These are phyloP conservation scores for Plasmodium billcollinsi DNA, from an alignment of 169 alveolate species.

Conservation along the genomic window DNA sequence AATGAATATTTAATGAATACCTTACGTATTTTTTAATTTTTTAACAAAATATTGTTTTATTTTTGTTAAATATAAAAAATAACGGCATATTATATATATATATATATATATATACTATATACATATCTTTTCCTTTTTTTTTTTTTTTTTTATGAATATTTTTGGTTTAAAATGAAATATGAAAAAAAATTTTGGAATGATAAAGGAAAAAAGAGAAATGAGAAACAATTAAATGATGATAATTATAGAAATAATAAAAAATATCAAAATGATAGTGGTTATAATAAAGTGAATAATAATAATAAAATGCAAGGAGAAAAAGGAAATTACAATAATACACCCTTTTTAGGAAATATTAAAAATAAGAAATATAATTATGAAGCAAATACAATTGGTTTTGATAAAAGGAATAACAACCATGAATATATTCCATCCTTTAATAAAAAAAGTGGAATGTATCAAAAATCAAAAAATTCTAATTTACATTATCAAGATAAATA, in stretches of 20 bases:
- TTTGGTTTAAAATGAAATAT: slow-evolving; percentile 60
- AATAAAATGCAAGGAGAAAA: slow-evolving; percentile 8
- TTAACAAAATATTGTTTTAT: too few relatives aligned
- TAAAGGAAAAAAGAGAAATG: slow-evolving; percentile 39
- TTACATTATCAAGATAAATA: slow-evolving; percentile 11
- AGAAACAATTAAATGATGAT: slow-evolving; percentile 13
- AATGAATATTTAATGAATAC: too few relatives aligned
- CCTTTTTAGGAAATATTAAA: slow-evolving; percentile 19
- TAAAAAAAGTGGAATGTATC: slow-evolving; percentile 14
- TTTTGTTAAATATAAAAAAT: too few relatives aligned
- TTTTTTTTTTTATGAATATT: slow-evolving; percentile 4
- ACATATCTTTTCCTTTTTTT: not conserved
- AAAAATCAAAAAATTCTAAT: slow-evolving; percentile 13
- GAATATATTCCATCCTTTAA: slow-evolving; percentile 6
- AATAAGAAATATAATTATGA: slow-evolving; percentile 22
- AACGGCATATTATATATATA: too few relatives aligned
- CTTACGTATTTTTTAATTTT: too few relatives aligned
- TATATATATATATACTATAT: too few relatives aligned
- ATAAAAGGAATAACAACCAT: slow-evolving; percentile 27
- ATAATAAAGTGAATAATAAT: not conserved
- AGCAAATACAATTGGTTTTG: slow-evolving; percentile 5
- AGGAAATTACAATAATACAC: not conserved
- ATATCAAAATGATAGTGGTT: slow-evolving; percentile 1
- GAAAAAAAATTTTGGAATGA: slow-evolving; percentile 62
- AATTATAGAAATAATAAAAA: slow-evolving; percentile 15